phyloP scores from a whole-genome alignment of 345 rosid species.

The Gossypium stocksii region DNA sequence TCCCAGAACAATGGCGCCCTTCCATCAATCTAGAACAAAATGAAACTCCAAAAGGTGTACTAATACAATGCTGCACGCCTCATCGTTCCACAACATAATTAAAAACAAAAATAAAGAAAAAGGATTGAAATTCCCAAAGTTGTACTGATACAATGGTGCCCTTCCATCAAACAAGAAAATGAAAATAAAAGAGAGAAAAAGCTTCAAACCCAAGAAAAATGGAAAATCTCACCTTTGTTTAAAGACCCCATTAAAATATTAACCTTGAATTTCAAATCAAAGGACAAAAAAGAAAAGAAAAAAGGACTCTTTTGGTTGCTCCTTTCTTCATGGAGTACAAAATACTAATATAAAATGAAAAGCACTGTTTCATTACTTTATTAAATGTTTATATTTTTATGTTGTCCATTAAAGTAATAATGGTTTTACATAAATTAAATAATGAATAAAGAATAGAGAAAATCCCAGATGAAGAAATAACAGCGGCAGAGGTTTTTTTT shows the following conservation, averaged over 20 bases:
- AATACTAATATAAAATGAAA: slow-evolving; percentile 16
- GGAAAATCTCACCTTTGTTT: slow-evolving; percentile 33
- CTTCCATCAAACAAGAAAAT: slow-evolving; percentile 16
- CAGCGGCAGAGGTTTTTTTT: slow-evolving; percentile 21
- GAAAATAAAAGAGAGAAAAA: neutral
- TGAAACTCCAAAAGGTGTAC: neutral
- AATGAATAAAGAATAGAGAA: neutral
- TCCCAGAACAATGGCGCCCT: neutral
- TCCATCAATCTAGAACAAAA: too few relatives aligned
- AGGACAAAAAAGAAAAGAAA: neutral
- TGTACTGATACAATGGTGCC: neutral
- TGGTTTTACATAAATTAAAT: neutral
- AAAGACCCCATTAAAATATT: slow-evolving; percentile 32
- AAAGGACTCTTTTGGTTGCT: slow-evolving; percentile 18
- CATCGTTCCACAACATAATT: neutral
- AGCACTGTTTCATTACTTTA: neutral
- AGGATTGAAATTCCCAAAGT: neutral
- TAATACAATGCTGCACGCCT: neutral
- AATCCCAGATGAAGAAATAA: slow-evolving; percentile 40
- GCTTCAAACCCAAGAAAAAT: neutral
- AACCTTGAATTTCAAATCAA: slow-evolving; percentile 39
- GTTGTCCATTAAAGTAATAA: neutral
- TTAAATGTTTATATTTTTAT: neutral
- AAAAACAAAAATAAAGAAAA: neutral
- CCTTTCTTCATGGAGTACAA: slow-evolving; percentile 30